Base-by-base conservation (phyloP, 352 stramenopile genomes). In the Thraustotheca clavata region DNA sequence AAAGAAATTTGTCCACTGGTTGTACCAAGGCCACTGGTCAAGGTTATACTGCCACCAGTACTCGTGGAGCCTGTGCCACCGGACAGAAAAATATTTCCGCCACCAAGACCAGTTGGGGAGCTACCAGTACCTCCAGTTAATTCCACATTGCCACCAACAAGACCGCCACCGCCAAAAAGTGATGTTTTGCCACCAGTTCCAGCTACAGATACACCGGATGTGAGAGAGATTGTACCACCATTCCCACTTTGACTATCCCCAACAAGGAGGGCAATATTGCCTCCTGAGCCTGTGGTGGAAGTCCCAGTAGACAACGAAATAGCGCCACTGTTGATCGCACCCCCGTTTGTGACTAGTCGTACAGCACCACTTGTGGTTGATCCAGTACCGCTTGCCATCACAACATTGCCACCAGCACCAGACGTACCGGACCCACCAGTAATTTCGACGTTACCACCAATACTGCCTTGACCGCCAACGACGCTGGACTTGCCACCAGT, bases 1-100 rank as follows among this genome's bases (percentile, higher is more conserved):
- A 90, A 24, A 8, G 35, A 60, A 5, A 83, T 74, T 29, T 74
- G 79, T 1, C 82, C 81, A 62, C 82, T 79, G 20, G 70, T 57
- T 36, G 75, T 76, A 3, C 88, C 88, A 52, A 83, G 9, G 12
- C 57, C 57, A 54, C 57, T 41, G 14, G 6, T 22, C 8, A 65
- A 14, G 3, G 57, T 35, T 12, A 65, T n/a, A 20, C 55, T 50
- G 32, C 91, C 63, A 68, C 86, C 70, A 39, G 83, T 62, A 12
- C 33, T 36, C 16, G 27, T 2, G n/a, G 33, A 48, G 9, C 16
- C 55, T 24, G 34, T 9, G n/a, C 55, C 55, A 31, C 55, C 55
- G 27, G 55, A 38, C 16, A 62, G 27, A 41, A 62, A 24, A 29
- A 62, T 41, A 29, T 62, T 26, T 8, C 55, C 55, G 14, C 55